phyloP scores from a whole-genome alignment of 1,139 yeast species.

The Suhomyces bolitotheri region DNA sequence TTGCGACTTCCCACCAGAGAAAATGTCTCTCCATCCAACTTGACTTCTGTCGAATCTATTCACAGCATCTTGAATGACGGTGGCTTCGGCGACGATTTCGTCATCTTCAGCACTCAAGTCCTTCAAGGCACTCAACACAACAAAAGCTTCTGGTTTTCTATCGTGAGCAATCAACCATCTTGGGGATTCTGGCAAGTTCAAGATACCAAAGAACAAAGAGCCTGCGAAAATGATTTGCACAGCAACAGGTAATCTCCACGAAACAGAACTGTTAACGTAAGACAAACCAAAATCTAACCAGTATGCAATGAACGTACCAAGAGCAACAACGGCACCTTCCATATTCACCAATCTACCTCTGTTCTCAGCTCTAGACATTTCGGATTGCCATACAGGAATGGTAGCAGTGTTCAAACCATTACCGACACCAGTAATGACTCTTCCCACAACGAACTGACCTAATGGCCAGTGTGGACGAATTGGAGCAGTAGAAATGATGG shows the following conservation, averaged over 20 bases:
- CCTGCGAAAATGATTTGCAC: slow-evolving; percentile 42
- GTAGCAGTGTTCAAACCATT: slow-evolving; percentile 79
- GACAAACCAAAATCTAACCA: slow-evolving; percentile 78
- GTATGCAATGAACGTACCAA: slow-evolving; percentile 72
- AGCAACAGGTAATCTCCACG: slow-evolving; percentile 39
- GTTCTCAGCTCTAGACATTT: slow-evolving; percentile 67
- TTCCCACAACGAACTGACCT: slow-evolving; percentile 71
- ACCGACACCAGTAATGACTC: slow-evolving; percentile 78
- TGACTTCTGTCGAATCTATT: slow-evolving; percentile 40
- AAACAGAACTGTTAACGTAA: slow-evolving; percentile 52
- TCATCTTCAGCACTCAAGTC: slow-evolving; percentile 43
- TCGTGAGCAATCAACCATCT: slow-evolving; percentile 66
- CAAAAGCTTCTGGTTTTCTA: slow-evolving; percentile 50
- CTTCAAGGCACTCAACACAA: slow-evolving; percentile 43
- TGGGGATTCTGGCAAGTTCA: slow-evolving; percentile 65
- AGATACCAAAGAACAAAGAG: slow-evolving; percentile 36
- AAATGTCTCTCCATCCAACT: slow-evolving; percentile 49
- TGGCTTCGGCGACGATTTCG: slow-evolving; percentile 43
- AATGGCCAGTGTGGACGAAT: slow-evolving; percentile 48
- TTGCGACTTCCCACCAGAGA: slow-evolving; percentile 59
- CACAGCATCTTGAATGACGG: slow-evolving; percentile 45
- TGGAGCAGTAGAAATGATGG: slow-evolving; percentile 63
- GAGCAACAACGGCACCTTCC: slow-evolving; percentile 70
- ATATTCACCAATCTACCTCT: slow-evolving; percentile 72
- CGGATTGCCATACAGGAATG: slow-evolving; percentile 81